A percentile compares a stretch with the other conserved stretches of the same genome.
Evolutionary conservation across 2,329 filamentous ascomycete genomes (phyloP).

Genomic region (Ophiosphaerella herpotricha): DNA sequence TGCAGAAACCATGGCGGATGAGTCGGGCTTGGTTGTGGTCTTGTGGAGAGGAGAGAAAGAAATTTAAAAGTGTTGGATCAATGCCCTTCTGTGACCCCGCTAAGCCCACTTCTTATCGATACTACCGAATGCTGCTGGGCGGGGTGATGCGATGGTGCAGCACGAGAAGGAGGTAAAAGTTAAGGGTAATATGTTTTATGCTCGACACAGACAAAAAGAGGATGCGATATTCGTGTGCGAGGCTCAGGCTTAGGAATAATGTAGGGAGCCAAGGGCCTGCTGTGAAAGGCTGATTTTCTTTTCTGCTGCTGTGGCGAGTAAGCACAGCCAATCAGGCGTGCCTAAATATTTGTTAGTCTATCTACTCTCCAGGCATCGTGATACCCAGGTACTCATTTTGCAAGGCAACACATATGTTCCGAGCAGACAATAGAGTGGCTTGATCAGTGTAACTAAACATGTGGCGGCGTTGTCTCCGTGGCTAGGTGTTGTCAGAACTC

Average conservation of each 20-base stretch:
- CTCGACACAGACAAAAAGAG: too few species aligned
- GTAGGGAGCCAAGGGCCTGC: background rate
- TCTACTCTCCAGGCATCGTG: too few species aligned
- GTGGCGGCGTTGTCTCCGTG: too few species aligned
- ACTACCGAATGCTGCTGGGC: background rate
- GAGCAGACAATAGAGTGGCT: too few species aligned
- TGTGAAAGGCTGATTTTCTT: background rate
- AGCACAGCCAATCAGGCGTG: constrained; percentile 1
- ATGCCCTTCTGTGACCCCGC: constrained; percentile 26
- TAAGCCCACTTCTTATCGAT: constrained; percentile 28
- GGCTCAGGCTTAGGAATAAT: background rate
- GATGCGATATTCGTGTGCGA: too few species aligned
- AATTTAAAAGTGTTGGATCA: constrained; percentile 27
- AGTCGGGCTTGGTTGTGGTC: constrained; percentile 19
- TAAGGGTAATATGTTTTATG: background rate
- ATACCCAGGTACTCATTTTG: too few species aligned
- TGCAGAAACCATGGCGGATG: constrained; percentile 65
- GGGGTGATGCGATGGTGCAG: background rate
- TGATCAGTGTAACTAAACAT: too few species aligned
- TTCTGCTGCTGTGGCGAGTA: constrained; percentile 2
- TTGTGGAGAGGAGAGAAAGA: constrained; percentile 20
- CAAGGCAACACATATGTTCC: too few species aligned
- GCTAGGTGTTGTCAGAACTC: background rate
- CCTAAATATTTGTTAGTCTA: background rate
- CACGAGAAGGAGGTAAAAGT: background rate